Evolutionary conservation across 306 rosid genomes (phyloP).

Genomic region (Vigna reflexopilosa): DNA sequence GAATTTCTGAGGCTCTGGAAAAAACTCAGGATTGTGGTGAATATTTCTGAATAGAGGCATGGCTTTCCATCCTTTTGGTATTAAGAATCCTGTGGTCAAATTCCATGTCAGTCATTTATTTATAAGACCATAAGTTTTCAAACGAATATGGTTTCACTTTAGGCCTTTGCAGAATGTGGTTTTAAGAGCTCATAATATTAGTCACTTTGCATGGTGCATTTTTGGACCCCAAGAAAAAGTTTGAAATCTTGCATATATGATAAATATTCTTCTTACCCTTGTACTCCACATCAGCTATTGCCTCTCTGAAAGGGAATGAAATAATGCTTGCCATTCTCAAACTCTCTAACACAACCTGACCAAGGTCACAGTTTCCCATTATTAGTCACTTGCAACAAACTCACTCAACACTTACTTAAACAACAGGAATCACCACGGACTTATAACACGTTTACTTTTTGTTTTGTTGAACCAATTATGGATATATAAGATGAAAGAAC

Average conservation of each 20-base stretch:
- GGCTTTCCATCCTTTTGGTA: conserved; percentile 98
- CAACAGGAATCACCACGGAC: background rate
- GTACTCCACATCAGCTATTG: conserved; percentile 88
- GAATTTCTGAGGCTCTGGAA: conserved; percentile 75
- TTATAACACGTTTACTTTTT: background rate
- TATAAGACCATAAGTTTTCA: background rate
- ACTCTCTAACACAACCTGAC: conserved; percentile 84
- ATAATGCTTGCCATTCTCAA: conserved; percentile 93
- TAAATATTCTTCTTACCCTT: conserved; percentile 63
- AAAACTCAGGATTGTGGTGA: conserved; percentile 87
- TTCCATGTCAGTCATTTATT: conserved; percentile 36
- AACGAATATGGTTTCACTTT: conserved; percentile 1
- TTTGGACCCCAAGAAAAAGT: background rate
- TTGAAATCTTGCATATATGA: conserved; percentile 1
- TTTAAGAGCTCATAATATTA: background rate
- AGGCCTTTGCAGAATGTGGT: background rate
- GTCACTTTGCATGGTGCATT: conserved; percentile 34
- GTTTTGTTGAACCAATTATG: background rate
- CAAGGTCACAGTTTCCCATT: conserved; percentile 35
- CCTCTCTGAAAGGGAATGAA: conserved; percentile 92
- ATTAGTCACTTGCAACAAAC: conserved; percentile 38
- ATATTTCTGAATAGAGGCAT: conserved; percentile 93
- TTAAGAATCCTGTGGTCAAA: conserved; percentile 72
- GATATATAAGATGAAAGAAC: background rate
- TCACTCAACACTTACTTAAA: background rate